Evolutionary conservation across 257 asterid genomes (phyloP).

Genomic region (Agastache rugosa): DNA sequence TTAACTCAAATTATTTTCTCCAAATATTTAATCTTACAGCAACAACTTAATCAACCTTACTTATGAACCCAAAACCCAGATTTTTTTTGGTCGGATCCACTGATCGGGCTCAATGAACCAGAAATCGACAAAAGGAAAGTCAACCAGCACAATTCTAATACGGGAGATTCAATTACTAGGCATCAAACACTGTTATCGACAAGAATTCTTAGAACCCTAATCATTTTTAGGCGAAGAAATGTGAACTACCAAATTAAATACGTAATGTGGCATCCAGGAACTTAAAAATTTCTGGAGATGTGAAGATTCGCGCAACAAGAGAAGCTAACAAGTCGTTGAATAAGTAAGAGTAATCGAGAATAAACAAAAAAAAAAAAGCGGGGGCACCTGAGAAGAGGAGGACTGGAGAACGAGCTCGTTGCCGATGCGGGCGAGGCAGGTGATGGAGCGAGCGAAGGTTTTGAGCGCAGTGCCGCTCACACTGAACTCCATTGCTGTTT

Average conservation of each 20-base stretch:
- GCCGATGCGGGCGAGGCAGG: slow-evolving; percentile 94
- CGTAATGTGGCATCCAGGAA: neutral
- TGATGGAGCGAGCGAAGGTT: slow-evolving; percentile 81
- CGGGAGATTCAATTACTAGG: slow-evolving; percentile 4
- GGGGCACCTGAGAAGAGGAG: slow-evolving; percentile 73
- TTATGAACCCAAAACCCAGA: slow-evolving; percentile 12
- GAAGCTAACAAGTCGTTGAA: slow-evolving; percentile 5
- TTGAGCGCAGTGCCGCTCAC: slow-evolving; percentile 86
- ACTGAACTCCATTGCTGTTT: slow-evolving; percentile 69
- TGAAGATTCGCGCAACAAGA: neutral
- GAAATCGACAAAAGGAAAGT: neutral
- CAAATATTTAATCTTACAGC: neutral
- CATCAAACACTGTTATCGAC: neutral
- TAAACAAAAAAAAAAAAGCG: neutral
- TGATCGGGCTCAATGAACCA: neutral
- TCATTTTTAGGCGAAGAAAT: neutral
- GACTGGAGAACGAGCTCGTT: slow-evolving; percentile 85
- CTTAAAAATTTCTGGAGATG: neutral
- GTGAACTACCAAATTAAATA: neutral
- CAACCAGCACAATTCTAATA: neutral
- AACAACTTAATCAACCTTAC: neutral
- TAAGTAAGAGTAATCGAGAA: neutral
- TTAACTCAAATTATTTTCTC: neutral
- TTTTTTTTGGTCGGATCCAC: slow-evolving; percentile 2
- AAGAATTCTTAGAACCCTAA: slow-evolving; percentile 38